A percentile compares a stretch with the other conserved stretches of the same genome.
These are phyloP conservation scores for Sporobolomyces phaffii DNA, from an alignment of 768 basidiomycete species.

Conservation along the genomic window DNA sequence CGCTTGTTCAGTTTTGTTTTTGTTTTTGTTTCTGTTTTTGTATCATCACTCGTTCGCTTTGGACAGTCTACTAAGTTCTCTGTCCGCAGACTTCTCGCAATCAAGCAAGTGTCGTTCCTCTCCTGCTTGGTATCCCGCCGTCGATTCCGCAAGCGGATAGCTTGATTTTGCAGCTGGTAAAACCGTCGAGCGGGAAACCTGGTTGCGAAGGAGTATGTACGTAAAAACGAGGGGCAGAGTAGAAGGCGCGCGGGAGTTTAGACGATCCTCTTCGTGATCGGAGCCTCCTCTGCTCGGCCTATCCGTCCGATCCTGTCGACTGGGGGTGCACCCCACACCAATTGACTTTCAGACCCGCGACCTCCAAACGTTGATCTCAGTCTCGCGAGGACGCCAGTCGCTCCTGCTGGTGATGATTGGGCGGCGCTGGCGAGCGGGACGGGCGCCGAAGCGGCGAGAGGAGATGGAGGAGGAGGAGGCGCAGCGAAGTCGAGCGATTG, in stretches of 20 bases:
- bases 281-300: slow-evolving; percentile 40
- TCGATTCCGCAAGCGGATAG: too few relatives aligned
- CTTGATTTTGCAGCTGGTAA: too few relatives aligned
- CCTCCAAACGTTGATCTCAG: slow-evolving; percentile 53
- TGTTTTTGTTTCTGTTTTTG: background rate
- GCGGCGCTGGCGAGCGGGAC: too few relatives aligned
- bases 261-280: slow-evolving; percentile 12
- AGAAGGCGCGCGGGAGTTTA: background rate
- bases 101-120: too few relatives aligned
- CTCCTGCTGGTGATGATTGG: background rate
- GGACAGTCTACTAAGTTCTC: too few relatives aligned
- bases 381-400: slow-evolving; percentile 52
- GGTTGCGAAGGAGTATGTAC: too few relatives aligned
- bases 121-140: too few relatives aligned
- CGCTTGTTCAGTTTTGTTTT: background rate
- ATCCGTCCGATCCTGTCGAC: slow-evolving; percentile 59
- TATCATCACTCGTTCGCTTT: background rate
- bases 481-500: background rate
- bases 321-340: slow-evolving; percentile 68
- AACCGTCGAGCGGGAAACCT: too few relatives aligned
- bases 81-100: background rate
- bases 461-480: background rate
- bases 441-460: slow-evolving; percentile 1
- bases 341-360: slow-evolving; percentile 53
- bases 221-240: too few relatives aligned